phyloP scores from a whole-genome alignment of 495 filamentous ascomycete genomes.

The Aspergillus diversus region DNA sequence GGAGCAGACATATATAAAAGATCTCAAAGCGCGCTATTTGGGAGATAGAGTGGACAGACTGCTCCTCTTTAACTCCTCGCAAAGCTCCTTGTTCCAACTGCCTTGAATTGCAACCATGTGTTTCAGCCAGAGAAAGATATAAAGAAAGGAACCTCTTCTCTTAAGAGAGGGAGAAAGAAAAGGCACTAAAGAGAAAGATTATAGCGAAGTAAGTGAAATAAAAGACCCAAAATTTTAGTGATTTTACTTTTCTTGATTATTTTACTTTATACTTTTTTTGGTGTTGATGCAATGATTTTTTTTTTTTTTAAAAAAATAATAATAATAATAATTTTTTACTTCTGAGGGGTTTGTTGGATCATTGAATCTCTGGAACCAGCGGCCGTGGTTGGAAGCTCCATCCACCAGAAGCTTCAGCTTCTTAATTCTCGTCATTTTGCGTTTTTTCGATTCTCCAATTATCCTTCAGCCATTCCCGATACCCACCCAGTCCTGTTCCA shows the following conservation, averaged over 20 bases:
- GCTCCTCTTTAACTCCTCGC: conserved; percentile 21
- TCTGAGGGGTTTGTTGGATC: not conserved
- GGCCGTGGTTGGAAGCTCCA: conserved; percentile 20
- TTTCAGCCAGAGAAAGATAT: not conserved
- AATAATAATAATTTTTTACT: too few relatives aligned
- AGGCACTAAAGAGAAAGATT: not conserved
- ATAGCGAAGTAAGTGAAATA: not conserved
- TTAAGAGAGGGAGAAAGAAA: not conserved
- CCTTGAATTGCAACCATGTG: not conserved
- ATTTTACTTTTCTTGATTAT: too few relatives aligned
- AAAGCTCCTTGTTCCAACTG: conserved; percentile 21
- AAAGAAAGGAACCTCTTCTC: not conserved
- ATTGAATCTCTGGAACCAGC: conserved; percentile 15
- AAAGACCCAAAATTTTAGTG: not conserved
- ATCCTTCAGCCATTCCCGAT: conserved; percentile 24
- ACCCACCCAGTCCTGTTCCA: conserved; percentile 26
- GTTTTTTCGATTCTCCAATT: conserved; percentile 29
- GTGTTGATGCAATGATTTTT: conserved; percentile 11
- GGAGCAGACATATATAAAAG: not conserved
- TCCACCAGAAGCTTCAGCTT: conserved; percentile 18
- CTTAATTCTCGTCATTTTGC: conserved; percentile 13
- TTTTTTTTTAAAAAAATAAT: not conserved
- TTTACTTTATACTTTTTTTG: too few relatives aligned
- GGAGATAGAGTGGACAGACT: conserved; percentile 5
- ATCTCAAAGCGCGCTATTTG: not conserved